Base-by-base conservation (phyloP, 2,329 filamentous ascomycete genomes). In the Cordyceps javanica region DNA sequence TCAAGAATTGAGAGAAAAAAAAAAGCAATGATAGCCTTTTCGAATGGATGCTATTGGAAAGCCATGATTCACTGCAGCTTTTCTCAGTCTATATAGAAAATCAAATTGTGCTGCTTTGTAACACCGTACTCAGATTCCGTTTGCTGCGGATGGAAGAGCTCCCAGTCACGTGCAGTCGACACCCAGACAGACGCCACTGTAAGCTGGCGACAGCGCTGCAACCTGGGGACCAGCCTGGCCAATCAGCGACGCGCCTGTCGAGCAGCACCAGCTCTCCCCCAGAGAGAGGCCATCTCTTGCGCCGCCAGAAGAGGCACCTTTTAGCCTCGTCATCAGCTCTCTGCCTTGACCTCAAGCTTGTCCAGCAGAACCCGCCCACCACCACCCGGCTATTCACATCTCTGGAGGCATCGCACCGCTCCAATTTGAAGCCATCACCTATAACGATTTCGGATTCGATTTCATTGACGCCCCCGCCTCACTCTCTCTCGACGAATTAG, bases 261-360 rank as follows among this genome's bases (percentile, higher is more conserved):
- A 42, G 45, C 50, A 38, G 49, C 58, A 58, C n/a, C n/a, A 63
- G 67, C 65, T 65, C 65, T 65, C 64, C 64, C 39, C 21, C 59
- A 63, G 61, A 55, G 52, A 36, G 21, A 25, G 32, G 50, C 23
- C 21, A 23, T 48, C 32, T 38, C 11, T 36, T 50, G 46, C 21
- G 14, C 32, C 55, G 30, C 23, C 42, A 25, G 34, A 34, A 48
- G 42, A 59, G 60, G 57, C 57, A 62, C 57, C 60, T 58, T 58
- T 70, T 73, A 77, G 77, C 77, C 76, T 80, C 78, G 78, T 81
- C 77, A 81, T 78, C 77, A 75, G 72, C 73, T 70, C 53, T 55
- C 55, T 57, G 55, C 55, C 55, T 57, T 67, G 62, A 58, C 60
- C 60, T 32, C 26, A 3, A 26, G 16, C 36, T 16, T 14, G 36